Percentiles rank a stretch among this genome's conserved stretches.
Evolutionary conservation across 331 rosid genomes (phyloP).

Genomic region (Quercus tomentella): DNA sequence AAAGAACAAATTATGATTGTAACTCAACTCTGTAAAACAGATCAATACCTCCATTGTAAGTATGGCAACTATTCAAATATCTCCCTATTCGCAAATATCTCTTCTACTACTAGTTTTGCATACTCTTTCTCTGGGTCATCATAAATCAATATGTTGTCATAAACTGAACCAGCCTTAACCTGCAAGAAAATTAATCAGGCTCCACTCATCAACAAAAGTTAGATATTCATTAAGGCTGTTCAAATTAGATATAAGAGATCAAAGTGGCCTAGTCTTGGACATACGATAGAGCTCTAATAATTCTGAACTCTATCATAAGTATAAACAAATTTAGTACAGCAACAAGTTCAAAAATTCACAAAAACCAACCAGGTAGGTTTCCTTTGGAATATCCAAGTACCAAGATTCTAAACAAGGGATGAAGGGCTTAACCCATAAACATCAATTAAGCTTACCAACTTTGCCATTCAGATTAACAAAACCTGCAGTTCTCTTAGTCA

Average conservation of each 20-base stretch:
- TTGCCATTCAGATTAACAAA: background rate
- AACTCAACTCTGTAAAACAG: background rate
- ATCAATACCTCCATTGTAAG: background rate
- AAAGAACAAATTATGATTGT: background rate
- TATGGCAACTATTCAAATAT: background rate
- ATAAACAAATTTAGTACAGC: too few species aligned
- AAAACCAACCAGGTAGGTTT: too few species aligned
- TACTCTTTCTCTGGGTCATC: conserved; percentile 62
- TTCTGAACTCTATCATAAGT: too few species aligned
- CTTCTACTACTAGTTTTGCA: conserved; percentile 75
- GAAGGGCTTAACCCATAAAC: background rate
- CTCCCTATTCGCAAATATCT: conserved; percentile 55
- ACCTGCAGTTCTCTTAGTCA: background rate
- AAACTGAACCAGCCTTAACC: conserved; percentile 95
- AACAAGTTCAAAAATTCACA: background rate
- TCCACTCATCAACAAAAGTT: conserved; percentile 19
- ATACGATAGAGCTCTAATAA: background rate
- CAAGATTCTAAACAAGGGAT: background rate
- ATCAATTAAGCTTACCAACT: background rate
- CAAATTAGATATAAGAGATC: background rate
- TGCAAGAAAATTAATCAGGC: conserved; percentile 25
- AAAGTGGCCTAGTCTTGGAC: background rate
- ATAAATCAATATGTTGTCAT: conserved; percentile 81
- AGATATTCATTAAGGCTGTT: background rate
- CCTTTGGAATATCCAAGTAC: background rate